Conservation (phyloP, 129 eudicot species). For the Artemisia tridentata region DNA sequence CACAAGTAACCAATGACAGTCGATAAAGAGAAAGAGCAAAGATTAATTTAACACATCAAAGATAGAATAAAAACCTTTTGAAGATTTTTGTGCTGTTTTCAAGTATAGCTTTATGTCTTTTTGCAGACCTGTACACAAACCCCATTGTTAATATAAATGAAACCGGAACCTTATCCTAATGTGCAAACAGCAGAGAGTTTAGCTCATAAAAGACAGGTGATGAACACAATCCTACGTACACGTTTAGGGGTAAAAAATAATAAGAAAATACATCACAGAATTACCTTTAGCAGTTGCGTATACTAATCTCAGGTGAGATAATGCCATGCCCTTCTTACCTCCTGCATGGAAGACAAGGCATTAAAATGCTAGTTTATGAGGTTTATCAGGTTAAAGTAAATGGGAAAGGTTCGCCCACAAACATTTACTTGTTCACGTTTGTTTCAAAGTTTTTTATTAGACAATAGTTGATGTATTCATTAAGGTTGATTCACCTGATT, state of each 20-base stretch:
- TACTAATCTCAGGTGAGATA: not conserved
- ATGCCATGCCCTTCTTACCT: not conserved
- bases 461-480: too few species aligned
- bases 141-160: not conserved
- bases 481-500: too few species aligned
- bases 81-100: not conserved
- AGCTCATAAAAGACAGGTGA: not conserved
- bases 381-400: not conserved
- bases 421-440: not conserved
- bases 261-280: not conserved
- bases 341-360: conserved; percentile 1
- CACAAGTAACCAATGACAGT: not conserved
- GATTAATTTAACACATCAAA: not conserved
- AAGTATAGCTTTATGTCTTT: not conserved
- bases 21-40: not conserved
- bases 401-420: not conserved
- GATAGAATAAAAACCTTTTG: not conserved
- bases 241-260: not conserved
- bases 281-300: not conserved
- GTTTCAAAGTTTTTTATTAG: too few species aligned
- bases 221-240: not conserved
- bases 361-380: not conserved
- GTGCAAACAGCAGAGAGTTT: too few species aligned
- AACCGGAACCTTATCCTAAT: not conserved
- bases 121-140: not conserved